Conservation (phyloP, 148 eudicot species). For the Hydrangea macrophylla region DNA sequence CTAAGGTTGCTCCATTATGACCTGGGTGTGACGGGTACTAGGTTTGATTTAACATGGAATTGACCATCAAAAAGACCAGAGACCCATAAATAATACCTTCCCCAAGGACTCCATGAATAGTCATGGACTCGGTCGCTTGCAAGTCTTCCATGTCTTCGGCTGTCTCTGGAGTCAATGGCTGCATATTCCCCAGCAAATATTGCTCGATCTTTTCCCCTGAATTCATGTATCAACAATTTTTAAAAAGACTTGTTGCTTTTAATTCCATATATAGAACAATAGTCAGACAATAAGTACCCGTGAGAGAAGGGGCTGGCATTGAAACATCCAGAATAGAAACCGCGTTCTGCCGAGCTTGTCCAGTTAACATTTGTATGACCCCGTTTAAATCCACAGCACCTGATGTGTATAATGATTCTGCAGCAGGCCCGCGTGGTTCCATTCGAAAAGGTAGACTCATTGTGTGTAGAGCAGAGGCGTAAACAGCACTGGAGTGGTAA, state of each 20-base stretch:
- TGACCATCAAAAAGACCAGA: no score
- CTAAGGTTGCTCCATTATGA: no score
- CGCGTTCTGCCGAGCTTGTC: constrained; percentile 70
- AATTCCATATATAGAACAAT: neutral
- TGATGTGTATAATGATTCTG: constrained; percentile 32
- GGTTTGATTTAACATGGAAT: no score
- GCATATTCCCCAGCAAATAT: constrained; percentile 53
- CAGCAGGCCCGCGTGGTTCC: constrained; percentile 59
- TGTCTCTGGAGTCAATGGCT: constrained; percentile 64
- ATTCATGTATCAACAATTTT: constrained; percentile 13
- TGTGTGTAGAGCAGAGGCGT: constrained; percentile 90
- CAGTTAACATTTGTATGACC: constrained; percentile 60
- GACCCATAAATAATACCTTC: constrained; percentile 37
- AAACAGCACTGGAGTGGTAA: constrained; percentile 82
- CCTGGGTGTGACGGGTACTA: no score
- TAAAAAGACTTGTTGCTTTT: neutral
- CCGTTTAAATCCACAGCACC: constrained; percentile 65
- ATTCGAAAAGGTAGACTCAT: constrained; percentile 81
- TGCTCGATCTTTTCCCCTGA: constrained; percentile 47
- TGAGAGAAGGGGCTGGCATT: constrained; percentile 72
- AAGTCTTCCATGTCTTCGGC: constrained; percentile 64
- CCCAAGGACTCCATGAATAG: constrained; percentile 66
- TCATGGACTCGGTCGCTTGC: constrained; percentile 62
- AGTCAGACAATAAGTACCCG: constrained; percentile 39
- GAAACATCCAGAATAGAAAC: constrained; percentile 65